Conservation (phyloP, 768 basidiomycete species). For the Pholiota microspora region DNA sequence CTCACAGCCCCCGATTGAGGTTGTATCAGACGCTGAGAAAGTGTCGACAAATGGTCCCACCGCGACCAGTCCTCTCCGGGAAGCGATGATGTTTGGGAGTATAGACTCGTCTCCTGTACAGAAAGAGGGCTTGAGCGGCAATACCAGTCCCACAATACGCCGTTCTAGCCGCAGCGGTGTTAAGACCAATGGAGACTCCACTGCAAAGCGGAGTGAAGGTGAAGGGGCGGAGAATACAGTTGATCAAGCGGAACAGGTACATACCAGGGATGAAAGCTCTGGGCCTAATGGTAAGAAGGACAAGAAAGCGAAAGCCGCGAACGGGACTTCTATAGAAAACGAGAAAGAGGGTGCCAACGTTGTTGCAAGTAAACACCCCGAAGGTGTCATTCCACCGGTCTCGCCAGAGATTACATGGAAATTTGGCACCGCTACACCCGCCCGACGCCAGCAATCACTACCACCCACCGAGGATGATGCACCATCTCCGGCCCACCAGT, state of each 20-base stretch:
- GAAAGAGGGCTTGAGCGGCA: background rate
- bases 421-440: conserved; percentile 19
- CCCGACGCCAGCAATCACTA: conserved; percentile 2
- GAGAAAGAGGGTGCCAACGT: background rate
- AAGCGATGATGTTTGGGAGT: conserved; percentile 52
- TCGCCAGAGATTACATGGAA: conserved; percentile 14
- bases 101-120: conserved; percentile 24
- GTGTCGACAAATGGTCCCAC: background rate
- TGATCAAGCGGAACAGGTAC: background rate
- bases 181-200: conserved; percentile 1
- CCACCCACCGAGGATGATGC: conserved; percentile 2
- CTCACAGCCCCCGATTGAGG: background rate
- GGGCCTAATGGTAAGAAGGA: too few relatives aligned
- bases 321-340: background rate
- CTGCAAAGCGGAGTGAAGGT: background rate
- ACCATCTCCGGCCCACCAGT: background rate
- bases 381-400: background rate
- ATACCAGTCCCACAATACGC: background rate
- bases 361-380: background rate
- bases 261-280: background rate
- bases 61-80: background rate
- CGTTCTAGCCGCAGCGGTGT: background rate
- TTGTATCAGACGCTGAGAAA: background rate
- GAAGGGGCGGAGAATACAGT: background rate
- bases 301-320: background rate